Evolutionary conservation across 768 basidiomycete species (phyloP), one percentile per base, ranked within the genome.

Genomic region (Hygrophorus pudorinus): DNA sequence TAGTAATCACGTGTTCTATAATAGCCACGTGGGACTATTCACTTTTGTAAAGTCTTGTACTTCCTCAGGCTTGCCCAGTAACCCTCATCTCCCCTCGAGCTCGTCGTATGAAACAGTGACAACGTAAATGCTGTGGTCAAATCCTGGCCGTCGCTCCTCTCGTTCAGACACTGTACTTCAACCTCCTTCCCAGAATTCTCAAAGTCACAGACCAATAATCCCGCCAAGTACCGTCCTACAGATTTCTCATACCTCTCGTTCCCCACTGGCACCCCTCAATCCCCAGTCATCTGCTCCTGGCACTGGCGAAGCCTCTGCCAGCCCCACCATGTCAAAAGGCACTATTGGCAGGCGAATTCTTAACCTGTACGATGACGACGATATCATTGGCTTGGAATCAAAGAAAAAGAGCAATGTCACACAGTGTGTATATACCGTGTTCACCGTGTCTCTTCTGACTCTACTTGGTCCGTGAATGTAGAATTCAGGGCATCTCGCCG

Each of bases 301-400:
- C 38, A 5, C 16, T 12, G 10, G 10, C 14, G 5, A 12, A 20
- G 17, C 38, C 38, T 6, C 9, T n/a, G n/a, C 6, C 38, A 40
- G 7, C 27, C 6, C 38, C 5, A 13, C 31, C 14, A 42, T 42
- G 41, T 6, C 28, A 4, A n/a, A 28, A 5, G 21, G 31, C 7
- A 13, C 31, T 17, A 42, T 42, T 17, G 41, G 29, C 28, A 42
- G 41, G 14, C 28, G 20, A 27, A 42, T 42, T 31, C 14, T 33
- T 17, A 5, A 3, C 14, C 31, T 14, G 18, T 20, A n/a, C 16
- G 29, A 30, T 12, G 31, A 31, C 30, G 31, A 33, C 10, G n/a
- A 28, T 3, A 5, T 28, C 7, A 16, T 18, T 13, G 20, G 16
- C n/a, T n/a, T n/a, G n/a, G n/a, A n/a, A n/a, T n/a, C n/a, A n/a